A percentile compares a stretch with the other conserved stretches of the same genome.
Evolutionary conservation across 2,329 filamentous ascomycete species (phyloP).

Genomic region (Cordyceps tenuipes): DNA sequence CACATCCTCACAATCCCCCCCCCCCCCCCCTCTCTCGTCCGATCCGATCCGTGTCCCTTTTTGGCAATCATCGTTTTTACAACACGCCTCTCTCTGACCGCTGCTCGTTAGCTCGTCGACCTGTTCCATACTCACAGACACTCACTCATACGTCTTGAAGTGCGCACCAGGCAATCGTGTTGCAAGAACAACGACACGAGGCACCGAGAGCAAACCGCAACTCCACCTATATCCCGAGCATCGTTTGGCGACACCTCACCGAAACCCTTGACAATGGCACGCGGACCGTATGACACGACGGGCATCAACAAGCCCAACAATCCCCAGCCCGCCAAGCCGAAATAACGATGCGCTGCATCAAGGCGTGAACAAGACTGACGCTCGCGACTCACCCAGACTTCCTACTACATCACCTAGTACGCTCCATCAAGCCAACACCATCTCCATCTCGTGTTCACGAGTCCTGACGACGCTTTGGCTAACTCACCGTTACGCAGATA

Average conservation of each 20-base stretch:
- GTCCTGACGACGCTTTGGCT: not conserved
- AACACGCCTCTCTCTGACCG: not conserved
- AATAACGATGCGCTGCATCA: not conserved
- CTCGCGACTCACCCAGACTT: not conserved
- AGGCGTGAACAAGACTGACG: not conserved
- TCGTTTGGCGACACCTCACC: not conserved
- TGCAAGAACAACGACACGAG: not conserved
- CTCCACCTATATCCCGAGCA: no score
- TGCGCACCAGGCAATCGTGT: not conserved
- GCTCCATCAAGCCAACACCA: not conserved
- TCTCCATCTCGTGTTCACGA: not conserved
- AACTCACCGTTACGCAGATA: not conserved
- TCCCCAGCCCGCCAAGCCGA: constrained; percentile 11
- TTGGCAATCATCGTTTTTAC: not conserved
- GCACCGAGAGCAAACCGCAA: not conserved
- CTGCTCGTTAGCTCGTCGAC: constrained; percentile 1
- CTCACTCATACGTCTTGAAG: no score
- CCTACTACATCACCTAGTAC: constrained; percentile 1
- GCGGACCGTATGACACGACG: constrained; percentile 13
- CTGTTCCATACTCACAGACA: not conserved
- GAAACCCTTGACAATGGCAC: constrained; percentile 5
- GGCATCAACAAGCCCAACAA: constrained; percentile 12
- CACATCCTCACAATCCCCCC: no score
- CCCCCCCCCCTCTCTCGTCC: not conserved
- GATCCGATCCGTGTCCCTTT: not conserved